Evolutionary conservation across 306 rosid genomes (phyloP).

Genomic region (Vachellia collinsii): DNA sequence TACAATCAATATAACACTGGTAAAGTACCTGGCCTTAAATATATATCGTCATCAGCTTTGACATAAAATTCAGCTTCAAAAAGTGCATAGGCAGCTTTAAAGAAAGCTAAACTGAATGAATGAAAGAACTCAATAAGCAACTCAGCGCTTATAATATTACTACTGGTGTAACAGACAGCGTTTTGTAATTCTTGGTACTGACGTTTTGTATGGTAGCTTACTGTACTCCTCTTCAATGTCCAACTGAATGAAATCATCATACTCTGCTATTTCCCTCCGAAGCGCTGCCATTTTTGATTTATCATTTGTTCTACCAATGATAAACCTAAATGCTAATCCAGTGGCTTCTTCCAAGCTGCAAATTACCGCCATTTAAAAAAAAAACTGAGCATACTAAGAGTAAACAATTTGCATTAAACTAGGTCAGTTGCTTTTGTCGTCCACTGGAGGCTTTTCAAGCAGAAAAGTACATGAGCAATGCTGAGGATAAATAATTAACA

Average conservation of each 20-base stretch:
- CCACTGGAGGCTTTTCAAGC: not conserved
- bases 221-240: conserved; percentile 99
- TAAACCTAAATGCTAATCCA: conserved; percentile 90
- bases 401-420: not conserved
- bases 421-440: not conserved
- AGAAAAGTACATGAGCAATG: not conserved
- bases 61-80: conserved; percentile 86
- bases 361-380: conserved; percentile 39
- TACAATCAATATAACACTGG: conserved; percentile 13
- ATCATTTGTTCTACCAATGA: conserved; percentile 80
- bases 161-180: conserved; percentile 25
- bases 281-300: conserved; percentile 74
- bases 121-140: conserved; percentile 9
- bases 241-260: conserved; percentile 83
- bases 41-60: conserved; percentile 96
- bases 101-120: conserved; percentile 83
- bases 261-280: conserved; percentile 65
- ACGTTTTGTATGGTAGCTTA: conserved; percentile 99
- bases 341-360: conserved; percentile 97
- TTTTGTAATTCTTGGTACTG: conserved; percentile 52
- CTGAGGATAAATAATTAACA: conserved; percentile 21
- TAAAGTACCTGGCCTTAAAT: conserved; percentile 88
- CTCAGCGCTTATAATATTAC: conserved; percentile 25
- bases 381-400: not conserved
- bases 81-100: conserved; percentile 94